Percentiles rank a stretch among this genome's conserved stretches.
phyloP scores from a whole-genome alignment of 768 basidiomycete genomes.

The Pluteus cervinus region DNA sequence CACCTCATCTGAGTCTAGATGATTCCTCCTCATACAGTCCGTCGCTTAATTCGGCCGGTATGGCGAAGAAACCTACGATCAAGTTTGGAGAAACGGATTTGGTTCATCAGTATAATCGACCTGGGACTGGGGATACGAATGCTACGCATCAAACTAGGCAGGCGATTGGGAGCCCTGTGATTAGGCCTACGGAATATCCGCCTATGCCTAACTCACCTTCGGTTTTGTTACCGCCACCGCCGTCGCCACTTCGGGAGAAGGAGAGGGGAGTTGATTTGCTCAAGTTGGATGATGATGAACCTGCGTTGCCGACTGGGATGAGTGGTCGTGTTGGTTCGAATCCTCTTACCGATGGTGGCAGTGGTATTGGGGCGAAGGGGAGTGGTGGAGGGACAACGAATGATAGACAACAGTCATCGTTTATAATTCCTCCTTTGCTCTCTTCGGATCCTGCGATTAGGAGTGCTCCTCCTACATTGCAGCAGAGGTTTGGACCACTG shows the following conservation, averaged over 20 bases:
- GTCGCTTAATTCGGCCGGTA: slow-evolving; percentile 27
- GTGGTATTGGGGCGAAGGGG: too few relatives aligned
- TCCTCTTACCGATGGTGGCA: slow-evolving; percentile 15
- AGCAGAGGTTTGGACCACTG: too few relatives aligned
- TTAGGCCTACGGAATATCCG: slow-evolving; percentile 21
- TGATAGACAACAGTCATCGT: too few relatives aligned
- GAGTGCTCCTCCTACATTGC: too few relatives aligned
- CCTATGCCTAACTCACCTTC: slow-evolving; percentile 23
- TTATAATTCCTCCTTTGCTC: too few relatives aligned
- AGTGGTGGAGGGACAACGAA: too few relatives aligned
- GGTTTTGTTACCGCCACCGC: slow-evolving; percentile 12
- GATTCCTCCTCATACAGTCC: too few relatives aligned
- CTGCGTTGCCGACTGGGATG: not conserved
- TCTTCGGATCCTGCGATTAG: too few relatives aligned
- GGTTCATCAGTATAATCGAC: slow-evolving; percentile 66
- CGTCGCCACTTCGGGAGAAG: slow-evolving; percentile 6
- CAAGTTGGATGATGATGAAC: slow-evolving; percentile 17
- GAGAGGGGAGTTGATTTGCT: slow-evolving; percentile 20
- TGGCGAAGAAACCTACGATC: slow-evolving; percentile 51
- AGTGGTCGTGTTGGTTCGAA: not conserved
- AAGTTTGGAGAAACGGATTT: slow-evolving; percentile 73
- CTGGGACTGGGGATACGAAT: slow-evolving; percentile 40
- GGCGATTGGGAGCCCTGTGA: slow-evolving; percentile 26
- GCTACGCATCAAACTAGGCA: slow-evolving; percentile 45
- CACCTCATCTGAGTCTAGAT: slow-evolving; percentile 41